Percentiles rank a stretch among this genome's conserved stretches.
Evolutionary conservation across 768 basidiomycete species (phyloP).

Genomic region (Pulveroboletus sp.): DNA sequence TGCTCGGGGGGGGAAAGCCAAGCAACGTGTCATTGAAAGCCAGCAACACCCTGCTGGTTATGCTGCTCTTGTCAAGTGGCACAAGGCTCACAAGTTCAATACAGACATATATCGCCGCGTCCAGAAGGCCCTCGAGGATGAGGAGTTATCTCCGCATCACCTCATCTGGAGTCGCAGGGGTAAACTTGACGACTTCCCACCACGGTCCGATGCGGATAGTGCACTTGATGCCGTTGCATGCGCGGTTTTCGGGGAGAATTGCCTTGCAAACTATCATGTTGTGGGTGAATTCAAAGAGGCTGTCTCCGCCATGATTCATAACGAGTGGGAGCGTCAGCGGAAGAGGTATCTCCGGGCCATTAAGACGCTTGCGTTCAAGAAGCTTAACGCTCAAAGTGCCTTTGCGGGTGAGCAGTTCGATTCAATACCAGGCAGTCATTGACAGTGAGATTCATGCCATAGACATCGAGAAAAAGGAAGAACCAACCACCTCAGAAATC

Average conservation of each 20-base stretch:
- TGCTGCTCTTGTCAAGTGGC: slow-evolving; percentile 2
- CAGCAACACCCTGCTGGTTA: slow-evolving; percentile 2
- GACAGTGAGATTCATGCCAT: neutral
- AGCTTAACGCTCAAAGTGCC: neutral
- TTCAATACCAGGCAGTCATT: neutral
- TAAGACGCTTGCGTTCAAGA: neutral
- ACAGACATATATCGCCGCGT: neutral
- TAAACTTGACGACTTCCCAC: slow-evolving; percentile 2
- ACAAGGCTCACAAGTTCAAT: slow-evolving; percentile 1
- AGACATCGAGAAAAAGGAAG: slow-evolving; percentile 4
- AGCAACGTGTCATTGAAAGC: neutral
- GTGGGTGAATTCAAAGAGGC: slow-evolving; percentile 8
- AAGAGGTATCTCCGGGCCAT: neutral
- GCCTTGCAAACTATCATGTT: neutral
- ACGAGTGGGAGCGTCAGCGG: slow-evolving; percentile 5
- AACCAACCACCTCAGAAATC: neutral
- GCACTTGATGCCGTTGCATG: slow-evolving; percentile 3
- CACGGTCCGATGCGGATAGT: neutral
- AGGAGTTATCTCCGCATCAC: neutral
- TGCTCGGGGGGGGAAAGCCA: neutral
- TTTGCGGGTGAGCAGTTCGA: neutral
- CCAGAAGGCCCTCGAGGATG: neutral
- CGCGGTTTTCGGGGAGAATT: slow-evolving; percentile 5
- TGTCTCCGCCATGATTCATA: neutral
- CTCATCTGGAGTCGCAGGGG: slow-evolving; percentile 2